Percentiles rank a stretch among this genome's conserved stretches.
Conservation (phyloP, 129 eudicot genomes). For the Kitagawia praeruptora region DNA sequence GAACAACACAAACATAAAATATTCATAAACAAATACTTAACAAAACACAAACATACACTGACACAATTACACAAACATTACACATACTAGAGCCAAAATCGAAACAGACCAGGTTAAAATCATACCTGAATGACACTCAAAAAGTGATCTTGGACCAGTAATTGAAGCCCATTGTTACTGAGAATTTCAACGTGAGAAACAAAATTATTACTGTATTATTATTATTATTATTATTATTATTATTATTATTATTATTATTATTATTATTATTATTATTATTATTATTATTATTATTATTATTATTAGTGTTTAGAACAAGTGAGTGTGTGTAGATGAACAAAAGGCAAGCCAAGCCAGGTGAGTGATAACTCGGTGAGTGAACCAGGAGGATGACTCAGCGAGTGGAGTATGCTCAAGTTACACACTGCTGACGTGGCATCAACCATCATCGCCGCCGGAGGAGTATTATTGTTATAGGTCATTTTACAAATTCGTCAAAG, state of each 20-base stretch:
- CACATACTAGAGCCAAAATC: too few relatives aligned
- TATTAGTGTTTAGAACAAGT: slow-evolving; percentile 6
- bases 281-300: background rate
- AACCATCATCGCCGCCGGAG: slow-evolving; percentile 19
- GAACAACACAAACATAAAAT: slow-evolving; percentile 15
- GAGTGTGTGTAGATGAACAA: slow-evolving; percentile 30
- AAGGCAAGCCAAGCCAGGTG: slow-evolving; percentile 57
- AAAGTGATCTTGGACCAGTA: too few relatives aligned
- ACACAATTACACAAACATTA: too few relatives aligned
- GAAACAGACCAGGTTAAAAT: too few relatives aligned
- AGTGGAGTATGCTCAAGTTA: slow-evolving; percentile 45
- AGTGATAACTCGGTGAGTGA: slow-evolving; percentile 26
- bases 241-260: too few relatives aligned
- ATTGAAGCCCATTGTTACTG: too few relatives aligned
- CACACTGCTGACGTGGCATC: slow-evolving; percentile 37
- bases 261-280: background rate
- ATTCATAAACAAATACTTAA: background rate
- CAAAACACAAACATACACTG: too few relatives aligned
- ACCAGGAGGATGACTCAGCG: slow-evolving; percentile 17
- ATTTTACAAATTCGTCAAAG: too few relatives aligned
- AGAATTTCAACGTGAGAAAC: too few relatives aligned
- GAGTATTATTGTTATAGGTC: too few relatives aligned
- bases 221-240: background rate
- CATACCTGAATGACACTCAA: too few relatives aligned
- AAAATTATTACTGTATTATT: too few relatives aligned